Percentiles rank a stretch among this genome's conserved stretches.
phyloP scores from a whole-genome alignment of 2,329 filamentous ascomycete genomes.

The Cordyceps javanica region DNA sequence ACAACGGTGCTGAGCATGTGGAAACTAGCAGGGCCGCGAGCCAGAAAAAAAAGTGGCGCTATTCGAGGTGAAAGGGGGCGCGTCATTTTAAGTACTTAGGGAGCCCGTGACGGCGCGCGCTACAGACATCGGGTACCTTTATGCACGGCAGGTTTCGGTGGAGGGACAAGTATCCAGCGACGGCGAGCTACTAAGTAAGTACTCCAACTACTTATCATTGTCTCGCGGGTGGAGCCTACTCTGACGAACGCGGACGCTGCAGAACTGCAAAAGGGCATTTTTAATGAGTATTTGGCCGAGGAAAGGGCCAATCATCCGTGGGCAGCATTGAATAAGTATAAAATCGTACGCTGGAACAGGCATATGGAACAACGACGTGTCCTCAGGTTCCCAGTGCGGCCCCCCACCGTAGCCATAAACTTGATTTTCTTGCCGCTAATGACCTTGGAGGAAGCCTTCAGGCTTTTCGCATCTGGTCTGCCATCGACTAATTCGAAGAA shows the following conservation, averaged over 20 bases:
- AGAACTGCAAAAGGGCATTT: constrained; percentile 1
- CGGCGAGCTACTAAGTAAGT: background rate
- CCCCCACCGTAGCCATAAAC: background rate
- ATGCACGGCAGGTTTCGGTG: background rate
- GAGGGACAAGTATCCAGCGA: background rate
- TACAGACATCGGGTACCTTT: background rate
- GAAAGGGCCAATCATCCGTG: background rate
- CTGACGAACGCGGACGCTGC: background rate
- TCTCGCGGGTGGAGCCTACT: background rate
- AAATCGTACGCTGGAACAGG: too few species aligned
- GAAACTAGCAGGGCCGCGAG: constrained; percentile 2
- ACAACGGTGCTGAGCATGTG: constrained; percentile 4
- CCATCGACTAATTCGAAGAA: too few species aligned
- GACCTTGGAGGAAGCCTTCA: too few species aligned
- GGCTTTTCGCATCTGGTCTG: too few species aligned
- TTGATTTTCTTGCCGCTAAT: background rate
- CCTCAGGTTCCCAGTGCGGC: background rate
- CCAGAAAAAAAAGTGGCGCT: constrained; percentile 9
- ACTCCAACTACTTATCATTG: background rate
- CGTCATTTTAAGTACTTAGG: constrained; percentile 5
- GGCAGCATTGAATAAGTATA: background rate
- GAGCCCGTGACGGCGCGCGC: background rate
- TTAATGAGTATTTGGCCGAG: background rate
- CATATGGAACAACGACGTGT: background rate
- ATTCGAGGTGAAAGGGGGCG: constrained; percentile 9